Evolutionary conservation across 2,329 filamentous ascomycete species (phyloP).

Genomic region (Verticillium dahliae): DNA sequence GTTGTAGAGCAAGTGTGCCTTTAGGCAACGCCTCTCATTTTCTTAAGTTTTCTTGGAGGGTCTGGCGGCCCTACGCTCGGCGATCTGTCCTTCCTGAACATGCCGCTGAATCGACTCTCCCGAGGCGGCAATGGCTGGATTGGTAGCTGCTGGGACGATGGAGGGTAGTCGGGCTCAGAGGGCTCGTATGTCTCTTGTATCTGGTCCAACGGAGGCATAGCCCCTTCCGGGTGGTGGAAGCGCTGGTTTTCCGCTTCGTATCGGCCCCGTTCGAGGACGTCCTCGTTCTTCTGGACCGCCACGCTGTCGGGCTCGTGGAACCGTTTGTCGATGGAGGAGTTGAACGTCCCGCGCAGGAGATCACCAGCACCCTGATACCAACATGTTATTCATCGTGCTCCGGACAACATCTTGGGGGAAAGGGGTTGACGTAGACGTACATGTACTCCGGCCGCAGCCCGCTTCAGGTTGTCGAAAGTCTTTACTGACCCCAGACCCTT

Average conservation of each 20-base stretch:
- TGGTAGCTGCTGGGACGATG: background rate
- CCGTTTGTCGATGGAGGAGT: slow-evolving; percentile 14
- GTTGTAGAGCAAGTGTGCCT: background rate
- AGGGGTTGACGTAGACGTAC: background rate
- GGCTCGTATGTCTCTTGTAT: background rate
- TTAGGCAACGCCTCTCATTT: background rate
- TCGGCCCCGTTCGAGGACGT: slow-evolving; percentile 7
- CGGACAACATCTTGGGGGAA: background rate
- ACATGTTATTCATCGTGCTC: background rate
- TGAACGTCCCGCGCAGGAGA: slow-evolving; percentile 17
- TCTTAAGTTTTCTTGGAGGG: slow-evolving; percentile 1
- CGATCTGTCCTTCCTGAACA: slow-evolving; percentile 2
- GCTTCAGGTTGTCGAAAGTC: slow-evolving; percentile 7
- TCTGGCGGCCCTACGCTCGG: background rate
- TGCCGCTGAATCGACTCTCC: background rate
- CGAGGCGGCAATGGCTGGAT: background rate
- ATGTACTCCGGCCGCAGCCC: slow-evolving; percentile 9
- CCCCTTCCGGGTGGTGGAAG: slow-evolving; percentile 6
- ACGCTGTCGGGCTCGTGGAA: slow-evolving; percentile 4
- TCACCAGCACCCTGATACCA: slow-evolving; percentile 14
- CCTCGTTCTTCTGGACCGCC: slow-evolving; percentile 9
- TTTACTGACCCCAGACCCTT: background rate
- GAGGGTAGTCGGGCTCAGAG: background rate
- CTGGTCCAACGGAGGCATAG: background rate
- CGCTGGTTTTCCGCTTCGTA: slow-evolving; percentile 7